Base-by-base conservation (phyloP, 192 early-diverging fungal species). In the Chytriomyces sp. region DNA sequence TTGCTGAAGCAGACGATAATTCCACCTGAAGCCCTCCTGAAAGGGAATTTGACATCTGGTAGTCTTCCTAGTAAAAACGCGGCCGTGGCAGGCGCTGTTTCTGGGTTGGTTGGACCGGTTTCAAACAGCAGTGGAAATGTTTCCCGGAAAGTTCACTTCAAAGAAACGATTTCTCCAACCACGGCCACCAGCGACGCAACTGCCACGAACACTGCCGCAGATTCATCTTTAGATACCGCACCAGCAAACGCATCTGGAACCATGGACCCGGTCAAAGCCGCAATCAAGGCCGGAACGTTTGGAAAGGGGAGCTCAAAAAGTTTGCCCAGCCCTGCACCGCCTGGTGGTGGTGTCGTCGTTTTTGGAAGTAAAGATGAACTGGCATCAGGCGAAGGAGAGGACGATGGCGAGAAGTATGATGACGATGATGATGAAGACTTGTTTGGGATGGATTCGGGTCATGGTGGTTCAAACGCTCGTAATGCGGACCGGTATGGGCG, bases 91-190 rank as follows among this genome's bases (percentile, higher is more conserved):
- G 53, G 53, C 13, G 20, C 13, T 20, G 20, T 57, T 20, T n/a
- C 16, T 57, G 16, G 20, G 53, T 1, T 13, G 53, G 5, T 3
- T 57, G 53, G 53, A 57, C 13, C 20, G 1, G 20, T 13, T 57
- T 0, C 53, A 3, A 57, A n/a, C 3, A 57, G 53, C 11, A 68
- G 66, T 23, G 66, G 44, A 13, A 23, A 46, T n/a, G 4, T 62
- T 10, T 45, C 45, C 44, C 61, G 73, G 16, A 75, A 75, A 75
- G 73, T 75, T 23, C 73, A 64, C 63, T 65, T 75, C 45, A 66
- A 75, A 50, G 73, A 64, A 66, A 13, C 45, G 43, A 35, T 64
- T 35, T 7, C 73, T 18, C 6, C 49, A 23, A 45, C 60, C 8
- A 64, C 26, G 1, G 1, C 63, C 24, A 45, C 16, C 11, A 62